Evolutionary conservation across 139 green algal genomes (phyloP), one percentile per base, ranked within the genome.

Genomic region (Chlorella vulgaris): DNA sequence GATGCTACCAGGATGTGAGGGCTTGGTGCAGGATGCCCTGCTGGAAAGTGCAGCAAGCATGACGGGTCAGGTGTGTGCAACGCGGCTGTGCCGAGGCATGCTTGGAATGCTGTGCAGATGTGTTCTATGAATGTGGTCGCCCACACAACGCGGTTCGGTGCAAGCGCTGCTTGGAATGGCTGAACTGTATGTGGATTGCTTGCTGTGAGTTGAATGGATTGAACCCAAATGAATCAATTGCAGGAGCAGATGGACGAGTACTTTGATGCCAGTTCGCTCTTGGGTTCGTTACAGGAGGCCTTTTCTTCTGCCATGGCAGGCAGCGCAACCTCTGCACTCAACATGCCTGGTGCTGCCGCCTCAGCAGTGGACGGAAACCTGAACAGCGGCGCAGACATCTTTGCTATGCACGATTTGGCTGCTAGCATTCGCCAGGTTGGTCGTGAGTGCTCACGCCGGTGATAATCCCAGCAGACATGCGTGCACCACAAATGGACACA

Each of bases 1-100:
- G 38, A 79, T 94, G 65, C 80, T 92, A 39, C 91, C 91, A 0
- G 80, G 89, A 43, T 90, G 81, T 58, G 86, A 91, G 51, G 70
- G 36, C 21, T 69, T 91, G 24, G 91, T 93, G 35, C 80, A 82
- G 1, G 80, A 89, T 19, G 85, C 83, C 19, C 76, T 93, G 55
- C 68, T 8, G 36, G 62, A 38, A 28, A 71, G 78, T 38, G 67
- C 7, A 3, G 28, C 81, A 29, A 65, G 63, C 58, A 33, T 63
- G 22, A 66, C 76, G 8, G 77, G 66, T 24, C 77, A 76, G 77
- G 65, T 76, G 65, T 0, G 73, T 26, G 70, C 22, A 19, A 6
- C 3, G 68, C 26, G 58, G 21, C 10, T 19, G 40, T n/a, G n/a
- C n/a, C n/a, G 55, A n/a, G 47, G 47, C 47, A 58, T 10, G 47